A percentile compares a stretch with the other conserved stretches of the same genome.
These are phyloP conservation scores for Phycomyces nitens DNA, from an alignment of 192 early-diverging fungal species.

Conservation along the genomic window DNA sequence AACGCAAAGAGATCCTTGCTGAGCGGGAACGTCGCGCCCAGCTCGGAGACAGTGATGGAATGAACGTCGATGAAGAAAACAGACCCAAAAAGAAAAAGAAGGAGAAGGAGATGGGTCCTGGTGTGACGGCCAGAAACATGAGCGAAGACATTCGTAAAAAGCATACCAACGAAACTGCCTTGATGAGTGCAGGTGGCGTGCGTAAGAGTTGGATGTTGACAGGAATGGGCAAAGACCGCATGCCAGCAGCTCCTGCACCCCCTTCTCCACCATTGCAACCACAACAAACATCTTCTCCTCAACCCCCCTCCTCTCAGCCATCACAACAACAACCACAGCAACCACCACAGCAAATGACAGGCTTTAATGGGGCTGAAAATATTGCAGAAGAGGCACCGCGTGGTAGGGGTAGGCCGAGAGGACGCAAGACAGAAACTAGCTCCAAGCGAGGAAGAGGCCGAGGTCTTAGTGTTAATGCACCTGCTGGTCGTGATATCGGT, in stretches of 20 bases:
- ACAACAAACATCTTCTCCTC: not conserved
- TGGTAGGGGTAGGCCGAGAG: constrained; percentile 23
- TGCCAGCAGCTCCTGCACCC: not conserved
- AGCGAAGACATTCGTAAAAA: constrained; percentile 19
- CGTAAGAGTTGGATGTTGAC: constrained; percentile 46
- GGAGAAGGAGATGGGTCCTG: constrained; percentile 34
- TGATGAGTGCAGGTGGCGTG: constrained; percentile 41
- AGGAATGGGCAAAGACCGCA: constrained; percentile 12
- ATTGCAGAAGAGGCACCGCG: constrained; percentile 12
- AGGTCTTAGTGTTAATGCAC: not conserved
- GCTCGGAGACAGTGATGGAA: constrained; percentile 36
- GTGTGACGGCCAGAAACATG: constrained; percentile 23
- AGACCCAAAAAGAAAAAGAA: constrained; percentile 16
- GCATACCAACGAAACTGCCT: constrained; percentile 30
- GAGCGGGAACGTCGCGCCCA: constrained; percentile 42
- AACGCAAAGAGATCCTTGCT: constrained; percentile 35
- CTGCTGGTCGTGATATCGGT: not conserved
- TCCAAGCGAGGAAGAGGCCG: constrained; percentile 5
- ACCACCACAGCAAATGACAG: not conserved
- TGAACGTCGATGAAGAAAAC: constrained; percentile 28
- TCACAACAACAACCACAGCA: not conserved
- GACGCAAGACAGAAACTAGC: not conserved
- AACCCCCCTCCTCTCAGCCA: not conserved
- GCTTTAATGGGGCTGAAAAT: not conserved
- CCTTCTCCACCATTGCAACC: not conserved